These are phyloP conservation scores for Infundibulicybe gibba DNA, from an alignment of 768 basidiomycete species.

Conservation along the genomic window DNA sequence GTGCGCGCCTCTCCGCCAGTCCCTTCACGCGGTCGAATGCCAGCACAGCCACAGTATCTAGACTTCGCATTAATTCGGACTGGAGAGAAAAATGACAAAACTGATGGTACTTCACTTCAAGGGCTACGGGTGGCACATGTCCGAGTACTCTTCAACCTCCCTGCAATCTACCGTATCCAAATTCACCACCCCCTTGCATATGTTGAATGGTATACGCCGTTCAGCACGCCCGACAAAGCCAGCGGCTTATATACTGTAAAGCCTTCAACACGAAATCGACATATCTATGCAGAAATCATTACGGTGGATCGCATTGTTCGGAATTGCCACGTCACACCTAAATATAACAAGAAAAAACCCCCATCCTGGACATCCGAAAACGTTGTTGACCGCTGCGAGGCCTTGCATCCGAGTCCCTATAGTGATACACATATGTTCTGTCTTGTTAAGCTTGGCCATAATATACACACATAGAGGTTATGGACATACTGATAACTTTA, in stretches of 20 bases:
- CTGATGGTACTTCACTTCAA: constrained; percentile 5
- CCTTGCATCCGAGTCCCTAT: constrained; percentile 7
- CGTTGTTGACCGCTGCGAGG: constrained; percentile 1
- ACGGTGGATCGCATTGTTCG: neutral
- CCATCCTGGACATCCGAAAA: constrained; percentile 4
- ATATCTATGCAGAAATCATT: constrained; percentile 8
- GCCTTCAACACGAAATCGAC: constrained; percentile 10
- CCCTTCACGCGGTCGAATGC: neutral
- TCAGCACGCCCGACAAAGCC: constrained; percentile 1
- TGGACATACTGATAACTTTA: too few relatives aligned
- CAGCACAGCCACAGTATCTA: constrained; percentile 6
- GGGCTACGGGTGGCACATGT: constrained; percentile 11
- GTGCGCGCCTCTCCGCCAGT: constrained; percentile 9
- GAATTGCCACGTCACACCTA: constrained; percentile 1
- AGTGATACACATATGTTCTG: constrained; percentile 11
- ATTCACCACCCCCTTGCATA: constrained; percentile 9
- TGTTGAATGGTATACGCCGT: constrained; percentile 15
- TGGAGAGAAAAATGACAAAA: constrained; percentile 2
- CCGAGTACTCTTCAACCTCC: constrained; percentile 10
- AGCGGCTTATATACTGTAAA: constrained; percentile 13
- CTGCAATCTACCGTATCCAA: constrained; percentile 1
- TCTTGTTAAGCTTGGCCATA: neutral
- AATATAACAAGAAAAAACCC: constrained; percentile 4
- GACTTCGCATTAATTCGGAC: constrained; percentile 11
- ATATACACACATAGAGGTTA: too few relatives aligned